These are phyloP conservation scores for Yarrowia galli DNA, from an alignment of 1,139 yeast genomes.

Conservation along the genomic window DNA sequence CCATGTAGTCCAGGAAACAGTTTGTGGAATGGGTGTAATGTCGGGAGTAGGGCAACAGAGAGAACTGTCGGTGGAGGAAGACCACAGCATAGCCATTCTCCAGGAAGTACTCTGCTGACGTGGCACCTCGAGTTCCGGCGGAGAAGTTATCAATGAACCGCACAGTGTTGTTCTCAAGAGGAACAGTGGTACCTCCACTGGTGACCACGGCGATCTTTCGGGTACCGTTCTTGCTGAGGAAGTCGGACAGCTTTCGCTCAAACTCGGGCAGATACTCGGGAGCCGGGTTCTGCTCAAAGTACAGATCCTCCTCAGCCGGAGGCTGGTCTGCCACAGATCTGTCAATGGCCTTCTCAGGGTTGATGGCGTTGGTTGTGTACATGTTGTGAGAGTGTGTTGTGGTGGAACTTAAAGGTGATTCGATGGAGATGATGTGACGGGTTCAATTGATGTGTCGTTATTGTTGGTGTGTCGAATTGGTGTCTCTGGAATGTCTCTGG, in stretches of 20 bases:
- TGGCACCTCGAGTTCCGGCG: slow-evolving; percentile 95
- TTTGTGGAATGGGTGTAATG: slow-evolving; percentile 86
- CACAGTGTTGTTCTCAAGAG: slow-evolving; percentile 94
- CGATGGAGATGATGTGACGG: not conserved
- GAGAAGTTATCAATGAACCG: slow-evolving; percentile 95
- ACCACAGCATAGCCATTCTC: slow-evolving; percentile 89
- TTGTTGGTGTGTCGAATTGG: not conserved
- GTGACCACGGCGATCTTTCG: slow-evolving; percentile 79
- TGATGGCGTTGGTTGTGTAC: slow-evolving; percentile 36
- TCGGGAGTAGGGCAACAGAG: slow-evolving; percentile 87
- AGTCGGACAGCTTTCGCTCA: slow-evolving; percentile 62
- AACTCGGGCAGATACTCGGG: slow-evolving; percentile 77
- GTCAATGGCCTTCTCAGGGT: slow-evolving; percentile 68
- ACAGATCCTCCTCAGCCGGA: slow-evolving; percentile 79
- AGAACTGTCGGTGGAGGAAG: slow-evolving; percentile 89
- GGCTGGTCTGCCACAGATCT: slow-evolving; percentile 77
- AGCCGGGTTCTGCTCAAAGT: slow-evolving; percentile 72
- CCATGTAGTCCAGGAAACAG: slow-evolving; percentile 84
- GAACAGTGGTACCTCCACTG: slow-evolving; percentile 98
- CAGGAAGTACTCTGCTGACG: slow-evolving; percentile 90
- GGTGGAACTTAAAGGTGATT: no score
- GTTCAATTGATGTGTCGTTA: not conserved
- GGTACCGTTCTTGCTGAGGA: slow-evolving; percentile 57
- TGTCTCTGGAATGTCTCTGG: no score
- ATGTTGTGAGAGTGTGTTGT: not conserved